phyloP scores from a whole-genome alignment of 208 protist genomes.

The Trypanosoma melophagium region DNA sequence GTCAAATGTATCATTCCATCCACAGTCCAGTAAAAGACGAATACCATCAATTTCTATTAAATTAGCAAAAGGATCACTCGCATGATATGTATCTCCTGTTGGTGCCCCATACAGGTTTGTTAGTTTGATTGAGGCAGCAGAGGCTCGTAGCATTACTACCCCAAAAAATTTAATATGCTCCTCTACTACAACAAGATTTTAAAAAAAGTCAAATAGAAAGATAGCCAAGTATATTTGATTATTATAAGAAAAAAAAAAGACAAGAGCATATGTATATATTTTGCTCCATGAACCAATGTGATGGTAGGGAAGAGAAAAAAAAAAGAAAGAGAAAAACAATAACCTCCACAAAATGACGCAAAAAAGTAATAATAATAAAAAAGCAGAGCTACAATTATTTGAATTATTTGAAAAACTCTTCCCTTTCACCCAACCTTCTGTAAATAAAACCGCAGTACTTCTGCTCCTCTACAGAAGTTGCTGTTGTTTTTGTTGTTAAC shows the following conservation, averaged over 20 bases:
- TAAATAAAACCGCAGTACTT: conserved; percentile 27
- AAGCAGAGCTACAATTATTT: not conserved
- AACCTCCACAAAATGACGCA: not conserved
- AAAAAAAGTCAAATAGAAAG: conserved; percentile 14
- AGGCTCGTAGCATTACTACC: conserved; percentile 48
- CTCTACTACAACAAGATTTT: not conserved
- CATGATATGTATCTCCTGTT: conserved; percentile 30
- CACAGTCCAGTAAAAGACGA: conserved; percentile 84
- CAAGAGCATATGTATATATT: no score
- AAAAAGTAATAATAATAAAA: conserved; percentile 15
- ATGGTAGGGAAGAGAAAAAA: not conserved
- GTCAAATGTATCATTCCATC: conserved; percentile 75
- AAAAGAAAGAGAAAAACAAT: conserved; percentile 4
- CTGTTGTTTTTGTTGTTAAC: not conserved
- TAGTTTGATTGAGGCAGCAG: conserved; percentile 44
- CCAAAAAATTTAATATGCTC: not conserved
- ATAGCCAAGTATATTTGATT: not conserved
- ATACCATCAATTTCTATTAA: conserved; percentile 85
- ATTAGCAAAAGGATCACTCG: conserved; percentile 54
- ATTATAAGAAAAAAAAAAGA: no score
- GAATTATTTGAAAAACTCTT: not conserved
- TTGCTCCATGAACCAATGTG: no score
- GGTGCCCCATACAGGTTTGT: conserved; percentile 40
- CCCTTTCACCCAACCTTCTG: conserved; percentile 2
- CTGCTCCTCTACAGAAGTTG: not conserved